phyloP scores from a whole-genome alignment of 192 early-diverging fungal species.

The Linnemannia exigua region DNA sequence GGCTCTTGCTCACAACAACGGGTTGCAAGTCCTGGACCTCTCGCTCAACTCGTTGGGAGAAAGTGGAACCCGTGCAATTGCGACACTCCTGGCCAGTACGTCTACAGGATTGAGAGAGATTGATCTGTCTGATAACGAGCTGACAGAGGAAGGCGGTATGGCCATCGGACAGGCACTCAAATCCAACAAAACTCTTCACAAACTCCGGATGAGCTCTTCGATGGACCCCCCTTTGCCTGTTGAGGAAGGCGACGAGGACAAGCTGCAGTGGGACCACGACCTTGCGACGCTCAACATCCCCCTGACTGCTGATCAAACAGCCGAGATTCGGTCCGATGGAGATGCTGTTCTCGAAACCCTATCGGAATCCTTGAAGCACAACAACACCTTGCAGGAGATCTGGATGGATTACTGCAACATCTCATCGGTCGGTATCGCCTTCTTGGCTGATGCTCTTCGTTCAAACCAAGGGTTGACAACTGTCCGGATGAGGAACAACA shows the following conservation, averaged over 20 bases:
- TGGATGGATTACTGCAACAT: conserved; percentile 64
- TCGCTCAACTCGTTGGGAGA: conserved; percentile 57
- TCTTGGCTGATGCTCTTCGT: conserved; percentile 41
- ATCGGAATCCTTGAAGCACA: conserved; percentile 26
- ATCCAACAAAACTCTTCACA: conserved; percentile 41
- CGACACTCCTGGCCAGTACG: conserved; percentile 26
- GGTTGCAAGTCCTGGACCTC: conserved; percentile 52
- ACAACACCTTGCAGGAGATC: conserved; percentile 45
- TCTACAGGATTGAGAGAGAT: conserved; percentile 43
- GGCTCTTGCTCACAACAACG: conserved; percentile 10
- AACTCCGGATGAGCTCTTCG: conserved; percentile 55
- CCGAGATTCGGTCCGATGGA: conserved; percentile 52
- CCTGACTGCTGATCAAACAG: conserved; percentile 28
- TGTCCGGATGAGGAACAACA: conserved; percentile 60
- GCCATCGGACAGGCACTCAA: conserved; percentile 51
- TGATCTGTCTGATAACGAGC: conserved; percentile 64
- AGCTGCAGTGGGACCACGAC: conserved; percentile 34
- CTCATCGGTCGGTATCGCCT: conserved; percentile 41
- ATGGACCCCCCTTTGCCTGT: conserved; percentile 55
- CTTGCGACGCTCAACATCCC: conserved; percentile 22
- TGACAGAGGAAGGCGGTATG: conserved; percentile 56
- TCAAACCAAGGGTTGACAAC: conserved; percentile 34
- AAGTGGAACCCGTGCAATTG: conserved; percentile 43
- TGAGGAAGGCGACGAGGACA: conserved; percentile 34
- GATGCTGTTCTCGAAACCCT: conserved; percentile 55